Percentiles rank a stretch among this genome's conserved stretches.
These are phyloP conservation scores for Cyclospora cayetanensis DNA, from an alignment of 169 alveolate genomes.

Conservation along the genomic window DNA sequence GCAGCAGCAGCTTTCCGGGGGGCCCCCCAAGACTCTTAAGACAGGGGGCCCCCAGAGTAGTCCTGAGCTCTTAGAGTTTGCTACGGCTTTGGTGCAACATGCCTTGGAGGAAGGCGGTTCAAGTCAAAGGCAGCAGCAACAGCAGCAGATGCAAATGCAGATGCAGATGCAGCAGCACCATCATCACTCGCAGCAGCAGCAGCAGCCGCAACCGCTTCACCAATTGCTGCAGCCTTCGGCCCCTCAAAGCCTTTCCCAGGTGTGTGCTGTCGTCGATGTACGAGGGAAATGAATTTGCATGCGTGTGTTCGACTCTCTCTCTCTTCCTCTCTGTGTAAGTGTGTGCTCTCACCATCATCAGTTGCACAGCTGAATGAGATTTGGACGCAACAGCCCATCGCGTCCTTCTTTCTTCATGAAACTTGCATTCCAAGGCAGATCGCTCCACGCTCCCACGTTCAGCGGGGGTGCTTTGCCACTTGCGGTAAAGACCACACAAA, in stretches of 20 bases:
- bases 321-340: too few relatives aligned
- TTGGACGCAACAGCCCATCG: too few relatives aligned
- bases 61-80: not conserved
- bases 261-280: too few relatives aligned
- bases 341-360: too few relatives aligned
- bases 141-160: not conserved
- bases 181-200: not conserved
- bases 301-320: too few relatives aligned
- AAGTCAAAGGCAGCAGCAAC: not conserved
- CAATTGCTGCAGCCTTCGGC: not conserved
- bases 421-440: too few relatives aligned
- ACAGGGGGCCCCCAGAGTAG: not conserved
- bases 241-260: not conserved
- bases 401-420: too few relatives aligned
- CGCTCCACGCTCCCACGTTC: too few relatives aligned
- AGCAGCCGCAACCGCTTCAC: not conserved
- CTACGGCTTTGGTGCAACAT: slow-evolving; percentile 4
- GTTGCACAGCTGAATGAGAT: too few relatives aligned
- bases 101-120: not conserved
- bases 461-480: too few relatives aligned
- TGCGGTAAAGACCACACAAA: too few relatives aligned
- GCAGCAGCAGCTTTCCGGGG: not conserved
- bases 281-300: too few relatives aligned
- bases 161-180: not conserved
- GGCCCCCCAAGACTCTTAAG: not conserved